Evolutionary conservation across 192 early-diverging fungal species (phyloP), one percentile per base, ranked within the genome.

Genomic region (Backusella psychrophila): DNA sequence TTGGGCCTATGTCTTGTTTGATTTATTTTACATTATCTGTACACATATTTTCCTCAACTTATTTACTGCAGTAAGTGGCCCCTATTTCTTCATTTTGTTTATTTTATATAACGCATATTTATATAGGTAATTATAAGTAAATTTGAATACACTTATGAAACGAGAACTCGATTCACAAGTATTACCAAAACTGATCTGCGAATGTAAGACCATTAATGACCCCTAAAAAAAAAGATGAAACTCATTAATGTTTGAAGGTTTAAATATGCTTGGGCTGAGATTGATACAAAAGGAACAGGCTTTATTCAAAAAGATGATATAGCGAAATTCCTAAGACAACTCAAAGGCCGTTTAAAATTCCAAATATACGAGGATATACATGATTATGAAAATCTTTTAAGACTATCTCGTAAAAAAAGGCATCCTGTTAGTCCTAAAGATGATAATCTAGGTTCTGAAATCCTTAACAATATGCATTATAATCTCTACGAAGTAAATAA

Each of bases 1-100:
- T 0, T 88, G 87, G 89, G 79, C 87, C 1, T 88, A 86, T 33
- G 73, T 88, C 7, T 65, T 90, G n/a, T 90, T 90, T 59, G 84
- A 87, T 36, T 71, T 79, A 3, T 90, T 87, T 77, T 86, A 88
- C 69, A 86, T 90, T 38, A 78, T 87, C n/a, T 90, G 85, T 38
- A 90, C 86, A 73, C 86, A 90, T 59, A 90, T 90, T 21, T 88
- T 90, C 44, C 75, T 85, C 3, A 88, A 88, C 80, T 80, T 90
- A 85, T 90, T 90, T 44, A 87, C 85, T 53, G 89, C 85, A 15
- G 87, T 90, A 77, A 77, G 76, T 73, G 19, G 14, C 14, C 53
- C 0, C 3, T 26, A 3, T 68, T 56, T 74, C n/a, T 29, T 31
- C 6, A n/a, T 35, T 21, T 21, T 9, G 3, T 46, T 39, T 9